These are phyloP conservation scores for Citrullus colocynthis DNA, from an alignment of 306 rosid species.

Conservation along the genomic window DNA sequence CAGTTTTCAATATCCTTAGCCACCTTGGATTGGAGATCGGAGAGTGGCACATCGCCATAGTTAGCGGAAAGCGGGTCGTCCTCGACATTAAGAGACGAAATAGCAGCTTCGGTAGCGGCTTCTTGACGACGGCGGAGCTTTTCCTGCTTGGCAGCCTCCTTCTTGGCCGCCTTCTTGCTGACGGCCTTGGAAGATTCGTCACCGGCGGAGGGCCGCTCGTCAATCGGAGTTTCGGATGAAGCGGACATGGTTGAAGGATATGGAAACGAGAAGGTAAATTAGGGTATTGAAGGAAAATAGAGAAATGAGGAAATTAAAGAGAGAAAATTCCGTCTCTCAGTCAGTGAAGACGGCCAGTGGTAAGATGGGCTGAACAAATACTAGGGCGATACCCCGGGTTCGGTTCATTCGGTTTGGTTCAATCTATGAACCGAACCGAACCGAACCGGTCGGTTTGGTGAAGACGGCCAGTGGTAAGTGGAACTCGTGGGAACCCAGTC, in stretches of 20 bases:
- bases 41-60: constrained; percentile 60
- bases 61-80: constrained; percentile 53
- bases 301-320: background rate
- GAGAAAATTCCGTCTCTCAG: too few relatives aligned
- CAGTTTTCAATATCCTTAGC: constrained; percentile 24
- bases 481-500: too few relatives aligned
- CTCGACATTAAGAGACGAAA: constrained; percentile 31
- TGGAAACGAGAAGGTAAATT: background rate
- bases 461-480: too few relatives aligned
- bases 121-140: constrained; percentile 72
- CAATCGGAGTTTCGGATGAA: constrained; percentile 7
- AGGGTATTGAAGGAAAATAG: background rate
- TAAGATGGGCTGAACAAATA: background rate
- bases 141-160: constrained; percentile 74
- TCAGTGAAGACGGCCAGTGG: background rate
- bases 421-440: too few relatives aligned
- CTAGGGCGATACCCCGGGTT: background rate
- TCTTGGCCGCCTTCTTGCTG: constrained; percentile 84
- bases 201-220: background rate
- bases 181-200: constrained; percentile 27
- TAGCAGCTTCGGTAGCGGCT: constrained; percentile 21
- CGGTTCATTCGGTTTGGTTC: background rate
- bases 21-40: constrained; percentile 52
- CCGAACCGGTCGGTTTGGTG: too few relatives aligned
- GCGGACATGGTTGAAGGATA: constrained; percentile 9